Base-by-base conservation (phyloP, 116 monocot species). In the Zostera marina region DNA sequence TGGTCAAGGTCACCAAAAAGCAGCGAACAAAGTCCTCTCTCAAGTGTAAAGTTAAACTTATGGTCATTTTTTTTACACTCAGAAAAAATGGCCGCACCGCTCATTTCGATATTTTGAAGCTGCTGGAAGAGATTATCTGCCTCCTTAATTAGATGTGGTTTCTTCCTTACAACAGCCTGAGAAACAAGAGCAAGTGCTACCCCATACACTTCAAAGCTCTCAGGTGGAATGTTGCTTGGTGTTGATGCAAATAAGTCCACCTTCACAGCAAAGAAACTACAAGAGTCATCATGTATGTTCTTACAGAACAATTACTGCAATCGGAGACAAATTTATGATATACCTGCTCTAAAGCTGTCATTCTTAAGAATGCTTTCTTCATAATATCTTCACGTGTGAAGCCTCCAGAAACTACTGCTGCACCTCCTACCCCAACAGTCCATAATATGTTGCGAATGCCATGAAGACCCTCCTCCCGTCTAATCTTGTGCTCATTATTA, bases 321-420 rank as follows among this genome's bases (percentile, higher is more conserved):
- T 58, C 5, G 2, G 42, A 9, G 6, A 22, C n/a, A n/a, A n/a
- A n/a, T n/a, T 43, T 22, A 40, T 38, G 16, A 22, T n/a, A 32
- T 66, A 96, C 94, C 82, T 96, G 94, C 58, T 96, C 94, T 41
- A 73, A 57, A 66, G 88, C 63, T 41, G 94, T 96, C 88, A 96
- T 88, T 22, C 47, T 61, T 46, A 76, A 43, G 59, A 88, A 96
- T 47, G 79, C 79, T 66, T 88, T 82, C 51, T 80, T 80, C 82
- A 88, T 85, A 72, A 96, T 88, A 11, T 65, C 63, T 65, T 84
- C 88, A 42, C 89, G 79, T 24, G 89, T 75, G 61, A 85, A 96
- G 59, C 94, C 82, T 63, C 94, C 88, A 24, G 81, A 88, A 53
- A 88, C 58, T 17, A 76, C 79, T 47, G 79, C 64, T 59, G 78